These are phyloP conservation scores for Lactarius pseudohatsudake DNA, from an alignment of 768 basidiomycete species.

Conservation along the genomic window DNA sequence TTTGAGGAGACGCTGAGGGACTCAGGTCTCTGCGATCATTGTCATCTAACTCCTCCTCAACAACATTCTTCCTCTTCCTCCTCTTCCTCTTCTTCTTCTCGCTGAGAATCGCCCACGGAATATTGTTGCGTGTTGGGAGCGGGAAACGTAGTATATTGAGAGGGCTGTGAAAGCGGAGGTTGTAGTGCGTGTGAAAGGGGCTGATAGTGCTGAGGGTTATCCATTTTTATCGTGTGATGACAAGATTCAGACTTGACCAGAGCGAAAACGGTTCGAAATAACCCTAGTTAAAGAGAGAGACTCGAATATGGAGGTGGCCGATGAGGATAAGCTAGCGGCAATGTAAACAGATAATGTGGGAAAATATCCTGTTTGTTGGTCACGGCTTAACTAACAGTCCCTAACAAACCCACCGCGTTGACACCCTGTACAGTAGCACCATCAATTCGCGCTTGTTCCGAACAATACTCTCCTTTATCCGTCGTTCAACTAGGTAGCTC, in stretches of 20 bases:
- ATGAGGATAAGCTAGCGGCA: conserved; percentile 14
- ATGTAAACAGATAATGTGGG: conserved; percentile 29
- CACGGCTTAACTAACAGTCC: conserved; percentile 27
- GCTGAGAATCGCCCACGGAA: conserved; percentile 34
- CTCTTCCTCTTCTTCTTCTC: conserved; percentile 64
- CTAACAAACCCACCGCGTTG: conserved; percentile 14
- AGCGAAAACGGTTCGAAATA: conserved; percentile 22
- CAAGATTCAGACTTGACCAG: conserved; percentile 18
- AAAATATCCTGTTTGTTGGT: conserved; percentile 19
- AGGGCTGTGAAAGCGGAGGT: conserved; percentile 43
- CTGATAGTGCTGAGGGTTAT: conserved; percentile 79
- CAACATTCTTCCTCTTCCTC: conserved; percentile 74
- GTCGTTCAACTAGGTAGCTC: background rate
- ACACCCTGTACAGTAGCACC: background rate
- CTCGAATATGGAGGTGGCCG: conserved; percentile 25
- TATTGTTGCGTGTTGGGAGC: conserved; percentile 31
- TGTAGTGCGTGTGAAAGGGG: conserved; percentile 77
- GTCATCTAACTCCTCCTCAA: conserved; percentile 62
- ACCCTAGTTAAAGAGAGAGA: conserved; percentile 20
- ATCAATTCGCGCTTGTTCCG: background rate
- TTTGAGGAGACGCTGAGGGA: conserved; percentile 34
- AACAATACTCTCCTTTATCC: background rate
- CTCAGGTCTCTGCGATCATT: conserved; percentile 36
- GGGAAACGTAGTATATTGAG: conserved; percentile 31
- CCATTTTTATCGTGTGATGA: conserved; percentile 40